phyloP scores from a whole-genome alignment of 1,284 basidiomycete genomes.

The Spongispora temasekensis region DNA sequence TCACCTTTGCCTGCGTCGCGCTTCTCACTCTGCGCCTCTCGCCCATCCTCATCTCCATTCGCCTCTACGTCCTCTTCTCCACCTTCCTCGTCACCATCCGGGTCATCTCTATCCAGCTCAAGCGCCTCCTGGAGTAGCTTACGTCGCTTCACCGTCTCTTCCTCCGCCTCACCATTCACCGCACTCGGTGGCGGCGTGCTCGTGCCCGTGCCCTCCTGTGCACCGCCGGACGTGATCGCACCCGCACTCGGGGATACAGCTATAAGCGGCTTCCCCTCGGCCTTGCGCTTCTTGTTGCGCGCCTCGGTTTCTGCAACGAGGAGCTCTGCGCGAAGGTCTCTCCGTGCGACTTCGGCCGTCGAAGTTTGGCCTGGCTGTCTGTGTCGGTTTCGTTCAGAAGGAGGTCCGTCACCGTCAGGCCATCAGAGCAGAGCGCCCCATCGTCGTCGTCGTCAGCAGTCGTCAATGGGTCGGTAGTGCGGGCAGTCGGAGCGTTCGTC shows the following conservation, averaged over 20 bases:
- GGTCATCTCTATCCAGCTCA: constrained; percentile 84
- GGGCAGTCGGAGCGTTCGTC: too few species aligned
- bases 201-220: constrained; percentile 15
- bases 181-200: background rate
- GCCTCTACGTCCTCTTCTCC: constrained; percentile 36
- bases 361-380: constrained; percentile 85
- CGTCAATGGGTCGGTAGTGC: background rate
- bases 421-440: too few species aligned
- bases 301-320: constrained; percentile 82
- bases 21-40: background rate
- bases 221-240: background rate
- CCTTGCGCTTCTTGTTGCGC: constrained; percentile 86
- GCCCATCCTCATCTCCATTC: background rate
- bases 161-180: constrained; percentile 35
- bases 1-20: constrained; percentile 38
- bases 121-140: constrained; percentile 82
- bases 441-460: too few species aligned
- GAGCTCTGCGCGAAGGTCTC: constrained; percentile 83
- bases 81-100: constrained; percentile 40
- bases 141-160: constrained; percentile 72
- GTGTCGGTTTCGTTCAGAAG: background rate
- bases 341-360: constrained; percentile 68
- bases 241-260: constrained; percentile 17
- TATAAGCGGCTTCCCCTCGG: constrained; percentile 65
- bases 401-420: too few species aligned